phyloP scores from a whole-genome alignment of 495 filamentous ascomycete genomes.

The Polyplosphaeria fusca region DNA sequence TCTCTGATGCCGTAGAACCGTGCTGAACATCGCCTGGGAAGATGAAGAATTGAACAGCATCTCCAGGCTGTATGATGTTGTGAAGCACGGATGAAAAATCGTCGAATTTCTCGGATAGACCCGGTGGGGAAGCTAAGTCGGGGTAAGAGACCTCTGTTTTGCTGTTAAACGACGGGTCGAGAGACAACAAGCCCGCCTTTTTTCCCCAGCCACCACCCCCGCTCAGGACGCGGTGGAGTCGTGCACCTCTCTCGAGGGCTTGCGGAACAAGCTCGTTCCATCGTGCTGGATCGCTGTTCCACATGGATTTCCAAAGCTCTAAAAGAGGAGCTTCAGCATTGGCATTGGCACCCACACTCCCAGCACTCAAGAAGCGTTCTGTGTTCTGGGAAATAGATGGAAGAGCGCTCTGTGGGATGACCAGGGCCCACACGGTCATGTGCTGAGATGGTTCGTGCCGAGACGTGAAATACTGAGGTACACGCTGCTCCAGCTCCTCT shows the following conservation, averaged over 20 bases:
- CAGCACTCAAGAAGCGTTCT: background rate
- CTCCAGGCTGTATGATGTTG: conserved; percentile 20
- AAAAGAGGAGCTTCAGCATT: background rate
- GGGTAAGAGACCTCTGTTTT: background rate
- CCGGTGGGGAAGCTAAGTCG: background rate
- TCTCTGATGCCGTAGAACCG: background rate
- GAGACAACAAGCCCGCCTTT: conserved; percentile 76
- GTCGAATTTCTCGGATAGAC: background rate
- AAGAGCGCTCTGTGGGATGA: conserved; percentile 38
- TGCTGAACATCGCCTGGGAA: background rate
- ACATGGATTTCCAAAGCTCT: conserved; percentile 5
- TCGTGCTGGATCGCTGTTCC: conserved; percentile 16
- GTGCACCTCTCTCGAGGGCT: conserved; percentile 26
- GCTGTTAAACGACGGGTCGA: conserved; percentile 63
- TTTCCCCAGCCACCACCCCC: conserved; percentile 89
- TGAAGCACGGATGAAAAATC: conserved; percentile 27
- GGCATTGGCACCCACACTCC: background rate
- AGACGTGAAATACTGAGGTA: conserved; percentile 57
- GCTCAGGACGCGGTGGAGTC: conserved; percentile 54
- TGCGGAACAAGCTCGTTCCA: conserved; percentile 17
- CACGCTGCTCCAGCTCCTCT: conserved; percentile 64
- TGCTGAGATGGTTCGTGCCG: conserved; percentile 47
- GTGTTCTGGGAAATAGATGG: background rate
- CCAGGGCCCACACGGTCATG: conserved; percentile 74
- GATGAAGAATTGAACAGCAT: conserved; percentile 34